These are phyloP conservation scores for Neonectria coccinea DNA, from an alignment of 2,329 filamentous ascomycete species.

Conservation along the genomic window DNA sequence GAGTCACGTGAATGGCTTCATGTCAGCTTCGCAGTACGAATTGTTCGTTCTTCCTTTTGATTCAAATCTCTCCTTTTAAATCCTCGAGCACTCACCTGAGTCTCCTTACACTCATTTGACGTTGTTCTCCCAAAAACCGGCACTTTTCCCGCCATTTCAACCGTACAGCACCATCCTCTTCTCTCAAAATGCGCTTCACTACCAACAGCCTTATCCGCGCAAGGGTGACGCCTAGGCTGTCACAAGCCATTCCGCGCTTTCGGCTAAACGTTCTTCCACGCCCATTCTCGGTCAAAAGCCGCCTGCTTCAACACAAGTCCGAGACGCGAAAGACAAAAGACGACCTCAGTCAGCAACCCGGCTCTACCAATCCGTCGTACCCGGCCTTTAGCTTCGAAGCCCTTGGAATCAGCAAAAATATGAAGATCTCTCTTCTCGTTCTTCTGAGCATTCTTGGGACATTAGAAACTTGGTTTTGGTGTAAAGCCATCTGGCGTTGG, in stretches of 20 bases:
- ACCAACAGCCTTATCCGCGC: background rate
- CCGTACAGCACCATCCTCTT: background rate
- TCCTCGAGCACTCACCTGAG: background rate
- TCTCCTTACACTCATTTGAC: background rate
- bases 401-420: slow-evolving; percentile 46
- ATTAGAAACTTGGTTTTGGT: slow-evolving; percentile 50
- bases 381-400: slow-evolving; percentile 44
- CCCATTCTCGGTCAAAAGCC: background rate
- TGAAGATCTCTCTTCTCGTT: slow-evolving; percentile 42
- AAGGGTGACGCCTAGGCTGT: background rate
- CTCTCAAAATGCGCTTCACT: slow-evolving; percentile 1
- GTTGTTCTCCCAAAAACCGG: background rate
- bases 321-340: background rate
- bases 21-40: background rate
- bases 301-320: background rate
- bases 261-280: background rate
- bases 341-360: background rate
- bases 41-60: background rate
- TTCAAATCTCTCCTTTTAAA: background rate
- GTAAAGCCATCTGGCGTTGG: slow-evolving; percentile 47
- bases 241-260: background rate
- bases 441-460: slow-evolving; percentile 48
- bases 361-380: slow-evolving; percentile 31
- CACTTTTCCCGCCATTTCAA: background rate
- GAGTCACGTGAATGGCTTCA: background rate